phyloP scores from a whole-genome alignment of 495 filamentous ascomycete genomes.

The Copromyces sp. region DNA sequence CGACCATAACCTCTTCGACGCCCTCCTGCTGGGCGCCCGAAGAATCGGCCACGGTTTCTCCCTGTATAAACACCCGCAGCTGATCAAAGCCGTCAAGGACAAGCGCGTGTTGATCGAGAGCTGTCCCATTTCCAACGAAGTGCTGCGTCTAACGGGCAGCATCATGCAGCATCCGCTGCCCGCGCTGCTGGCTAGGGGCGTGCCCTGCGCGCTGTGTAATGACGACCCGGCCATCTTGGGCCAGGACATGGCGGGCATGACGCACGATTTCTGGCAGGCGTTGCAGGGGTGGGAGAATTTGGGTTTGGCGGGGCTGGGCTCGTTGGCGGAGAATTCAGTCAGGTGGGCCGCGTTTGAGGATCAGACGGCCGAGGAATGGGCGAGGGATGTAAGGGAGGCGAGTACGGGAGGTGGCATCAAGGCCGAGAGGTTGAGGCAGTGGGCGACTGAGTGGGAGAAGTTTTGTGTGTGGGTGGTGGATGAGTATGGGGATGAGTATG shows the following conservation, averaged over 20 bases:
- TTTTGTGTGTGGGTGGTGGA: slow-evolving; percentile 87
- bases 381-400: slow-evolving; percentile 54
- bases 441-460: slow-evolving; percentile 71
- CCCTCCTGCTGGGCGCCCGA: slow-evolving; percentile 73
- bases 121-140: slow-evolving; percentile 78
- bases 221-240: slow-evolving; percentile 79
- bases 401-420: slow-evolving; percentile 64
- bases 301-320: slow-evolving; percentile 70
- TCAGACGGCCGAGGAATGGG: slow-evolving; percentile 56
- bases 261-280: slow-evolving; percentile 87
- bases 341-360: slow-evolving; percentile 85
- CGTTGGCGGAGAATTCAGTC: slow-evolving; percentile 85
- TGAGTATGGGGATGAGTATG: slow-evolving; percentile 55
- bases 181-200: slow-evolving; percentile 73
- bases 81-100: slow-evolving; percentile 78
- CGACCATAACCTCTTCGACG: slow-evolving; percentile 85
- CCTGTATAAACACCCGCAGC: slow-evolving; percentile 81
- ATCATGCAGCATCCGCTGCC: slow-evolving; percentile 75
- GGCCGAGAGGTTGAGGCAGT: slow-evolving; percentile 62
- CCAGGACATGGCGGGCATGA: slow-evolving; percentile 61
- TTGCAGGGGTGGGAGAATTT: slow-evolving; percentile 79
- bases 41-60: slow-evolving; percentile 84
- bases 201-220: slow-evolving; percentile 66
- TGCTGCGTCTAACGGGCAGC: slow-evolving; percentile 54
- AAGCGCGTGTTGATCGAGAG: slow-evolving; percentile 80